Base-by-base conservation (phyloP, 2,329 filamentous ascomycete species). In the Cladosporium phlei region DNA sequence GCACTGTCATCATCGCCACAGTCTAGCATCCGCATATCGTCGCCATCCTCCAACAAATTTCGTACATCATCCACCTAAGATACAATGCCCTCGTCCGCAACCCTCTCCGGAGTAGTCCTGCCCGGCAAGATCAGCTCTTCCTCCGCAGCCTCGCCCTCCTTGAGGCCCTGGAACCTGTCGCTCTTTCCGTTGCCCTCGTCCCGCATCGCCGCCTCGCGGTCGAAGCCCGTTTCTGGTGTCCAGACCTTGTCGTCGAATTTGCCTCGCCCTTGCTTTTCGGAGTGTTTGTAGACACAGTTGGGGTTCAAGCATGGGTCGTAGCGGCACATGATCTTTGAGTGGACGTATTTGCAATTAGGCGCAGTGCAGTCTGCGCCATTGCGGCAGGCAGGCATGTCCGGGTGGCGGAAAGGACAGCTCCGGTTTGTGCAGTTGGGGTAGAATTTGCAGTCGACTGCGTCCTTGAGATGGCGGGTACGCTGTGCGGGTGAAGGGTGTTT, bases 401-500 rank as follows among this genome's bases (percentile, higher is more conserved):
- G 89, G 64, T 98, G 93, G 66, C 84, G 85, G 75, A 96, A 98
- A 1, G 86, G 80, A 64, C 93, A 98, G 57, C 80, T 77, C 7
- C 83, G 78, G 66, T 97, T 96, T 39, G 88, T 85, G 73, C 89
- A 95, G 70, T 94, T 88, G 52, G 89, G 88, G 67, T 81, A 95
- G 74, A 90, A 95, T 66, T 86, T 88, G 82, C 89, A 95, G 61
- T 91, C 82, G 63, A 86, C 82, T 64, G 91, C 84, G 52, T 79
- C 77, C 67, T 91, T 86, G 42, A 80, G 80, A 64, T 91, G 87
- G 20, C 83, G 82, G 42, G 79, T 71, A 64, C 82, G 87, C 57
- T 86, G 79, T 5, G 91, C 89, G 1, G 93, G 93, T 5, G 90
- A 96, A 2, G 93, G 93, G 66, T 98, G 93, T 49, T 88, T 86